Percentiles rank a stretch among this genome's conserved stretches.
These are phyloP conservation scores for Claviceps capensis DNA, from an alignment of 2,329 filamentous ascomycete genomes.

Conservation along the genomic window DNA sequence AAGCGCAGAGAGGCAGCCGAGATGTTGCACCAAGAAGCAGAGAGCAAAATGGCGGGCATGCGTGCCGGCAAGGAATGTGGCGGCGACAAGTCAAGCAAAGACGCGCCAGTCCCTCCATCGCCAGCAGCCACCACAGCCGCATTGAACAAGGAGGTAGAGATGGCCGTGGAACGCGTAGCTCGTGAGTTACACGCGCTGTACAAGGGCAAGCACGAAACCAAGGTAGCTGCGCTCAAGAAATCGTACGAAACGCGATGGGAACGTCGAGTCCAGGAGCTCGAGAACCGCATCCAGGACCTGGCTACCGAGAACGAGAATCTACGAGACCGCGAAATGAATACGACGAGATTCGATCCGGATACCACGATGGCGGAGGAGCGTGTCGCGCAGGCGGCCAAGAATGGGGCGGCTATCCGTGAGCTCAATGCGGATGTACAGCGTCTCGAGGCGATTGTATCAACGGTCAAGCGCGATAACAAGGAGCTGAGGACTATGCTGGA, in stretches of 20 bases:
- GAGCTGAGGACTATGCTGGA: constrained; percentile 53
- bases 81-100: constrained; percentile 12
- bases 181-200: constrained; percentile 85
- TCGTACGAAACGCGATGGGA: constrained; percentile 79
- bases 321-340: constrained; percentile 48
- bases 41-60: constrained; percentile 63
- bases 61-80: constrained; percentile 41
- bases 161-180: constrained; percentile 82
- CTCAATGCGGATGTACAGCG: constrained; percentile 63
- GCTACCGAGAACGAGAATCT: constrained; percentile 63
- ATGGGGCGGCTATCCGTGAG: constrained; percentile 53
- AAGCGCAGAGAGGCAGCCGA: constrained; percentile 61
- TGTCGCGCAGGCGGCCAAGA: constrained; percentile 44
- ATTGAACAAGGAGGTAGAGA: constrained; percentile 55
- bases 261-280: constrained; percentile 71
- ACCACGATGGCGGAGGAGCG: constrained; percentile 34
- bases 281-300: constrained; percentile 55
- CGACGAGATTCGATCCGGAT: constrained; percentile 42
- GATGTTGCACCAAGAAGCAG: constrained; percentile 61
- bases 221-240: constrained; percentile 80
- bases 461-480: constrained; percentile 56
- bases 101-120: constrained; percentile 14
- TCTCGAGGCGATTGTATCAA: constrained; percentile 56
- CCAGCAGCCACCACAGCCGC: constrained; percentile 25
- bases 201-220: constrained; percentile 94